These are phyloP conservation scores for Aspergillus puulaauensis DNA, from an alignment of 2,329 filamentous ascomycete genomes.

Conservation along the genomic window DNA sequence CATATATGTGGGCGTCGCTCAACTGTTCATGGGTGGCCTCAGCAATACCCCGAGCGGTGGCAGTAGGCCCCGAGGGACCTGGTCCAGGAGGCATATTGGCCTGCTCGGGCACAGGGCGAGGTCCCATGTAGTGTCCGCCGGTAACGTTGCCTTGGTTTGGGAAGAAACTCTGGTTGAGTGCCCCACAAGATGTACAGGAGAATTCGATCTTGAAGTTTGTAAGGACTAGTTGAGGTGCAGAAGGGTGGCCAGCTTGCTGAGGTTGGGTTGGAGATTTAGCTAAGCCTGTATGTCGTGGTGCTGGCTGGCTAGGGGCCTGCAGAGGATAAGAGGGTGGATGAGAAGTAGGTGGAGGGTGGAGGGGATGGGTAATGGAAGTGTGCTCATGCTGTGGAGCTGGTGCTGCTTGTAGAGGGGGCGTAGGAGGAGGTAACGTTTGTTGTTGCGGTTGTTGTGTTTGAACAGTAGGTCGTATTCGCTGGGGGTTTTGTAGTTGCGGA, in stretches of 20 bases:
- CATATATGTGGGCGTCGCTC: constrained; percentile 24
- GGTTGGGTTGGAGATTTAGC: constrained; percentile 25
- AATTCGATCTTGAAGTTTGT: constrained; percentile 43
- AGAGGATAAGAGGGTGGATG: constrained; percentile 25
- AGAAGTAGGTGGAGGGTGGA: constrained; percentile 23
- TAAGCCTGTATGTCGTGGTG: constrained; percentile 19
- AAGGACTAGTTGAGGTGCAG: constrained; percentile 30
- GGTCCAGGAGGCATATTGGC: constrained; percentile 17
- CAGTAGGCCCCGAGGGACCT: constrained; percentile 18
- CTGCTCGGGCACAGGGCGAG: constrained; percentile 22
- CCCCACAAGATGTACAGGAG: constrained; percentile 38
- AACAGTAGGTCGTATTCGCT: constrained; percentile 16
- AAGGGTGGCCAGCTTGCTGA: constrained; percentile 25
- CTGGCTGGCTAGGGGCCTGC: constrained; percentile 18
- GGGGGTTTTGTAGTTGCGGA: constrained; percentile 12
- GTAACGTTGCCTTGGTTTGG: constrained; percentile 39
- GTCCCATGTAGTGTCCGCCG: constrained; percentile 27
- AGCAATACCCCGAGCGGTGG: constrained; percentile 14
- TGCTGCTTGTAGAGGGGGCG: constrained; percentile 13
- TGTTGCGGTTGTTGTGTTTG: constrained; percentile 16
- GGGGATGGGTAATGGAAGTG: constrained; percentile 20
- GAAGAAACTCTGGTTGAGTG: constrained; percentile 40
- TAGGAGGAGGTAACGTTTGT: constrained; percentile 3
- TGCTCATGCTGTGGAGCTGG: constrained; percentile 25
- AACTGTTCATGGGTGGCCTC: constrained; percentile 15